These are phyloP conservation scores for Schizonepeta tenuifolia DNA, from an alignment of 257 asterid genomes.

Conservation along the genomic window DNA sequence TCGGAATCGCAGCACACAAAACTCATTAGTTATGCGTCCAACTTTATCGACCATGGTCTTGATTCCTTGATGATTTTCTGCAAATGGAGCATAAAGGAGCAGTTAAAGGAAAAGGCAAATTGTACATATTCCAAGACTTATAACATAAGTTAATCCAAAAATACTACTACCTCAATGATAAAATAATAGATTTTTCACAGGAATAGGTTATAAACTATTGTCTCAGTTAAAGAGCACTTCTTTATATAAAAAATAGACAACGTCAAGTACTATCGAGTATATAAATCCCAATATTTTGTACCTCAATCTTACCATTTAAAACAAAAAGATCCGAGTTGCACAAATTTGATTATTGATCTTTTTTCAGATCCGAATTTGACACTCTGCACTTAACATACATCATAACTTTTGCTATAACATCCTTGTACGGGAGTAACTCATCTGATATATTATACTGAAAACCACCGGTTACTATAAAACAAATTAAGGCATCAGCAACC, in stretches of 20 bases:
- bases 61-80: constrained; percentile 94
- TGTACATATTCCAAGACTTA: background rate
- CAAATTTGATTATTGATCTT: constrained; percentile 2
- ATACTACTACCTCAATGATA: background rate
- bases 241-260: too few species aligned
- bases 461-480: background rate
- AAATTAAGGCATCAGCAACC: background rate
- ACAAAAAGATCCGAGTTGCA: constrained; percentile 21
- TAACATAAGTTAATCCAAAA: too few species aligned
- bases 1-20: constrained; percentile 92
- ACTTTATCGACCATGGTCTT: constrained; percentile 87
- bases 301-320: background rate
- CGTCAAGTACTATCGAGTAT: background rate
- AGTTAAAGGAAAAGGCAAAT: constrained; percentile 22
- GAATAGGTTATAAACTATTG: background rate
- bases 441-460: constrained; percentile 39
- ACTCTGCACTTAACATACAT: constrained; percentile 63
- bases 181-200: background rate
- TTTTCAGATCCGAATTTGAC: background rate
- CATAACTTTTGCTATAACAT: constrained; percentile 86
- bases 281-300: background rate
- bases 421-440: constrained; percentile 81
- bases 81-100: constrained; percentile 13
- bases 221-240: background rate
- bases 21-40: constrained; percentile 83